phyloP scores from a whole-genome alignment of 306 rosid species.

The Quercus glauca region DNA sequence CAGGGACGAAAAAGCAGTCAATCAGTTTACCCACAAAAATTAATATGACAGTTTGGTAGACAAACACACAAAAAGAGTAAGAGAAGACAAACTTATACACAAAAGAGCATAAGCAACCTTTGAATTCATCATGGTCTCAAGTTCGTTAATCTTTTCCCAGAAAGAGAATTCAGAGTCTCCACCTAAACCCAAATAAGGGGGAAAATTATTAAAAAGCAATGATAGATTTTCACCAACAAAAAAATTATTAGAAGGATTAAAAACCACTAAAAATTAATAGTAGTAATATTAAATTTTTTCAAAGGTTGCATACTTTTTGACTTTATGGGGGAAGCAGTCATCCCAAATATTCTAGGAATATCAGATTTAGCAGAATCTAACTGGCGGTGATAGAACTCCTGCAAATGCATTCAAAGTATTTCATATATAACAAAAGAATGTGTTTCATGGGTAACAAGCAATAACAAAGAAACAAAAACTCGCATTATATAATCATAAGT shows the following conservation, averaged over 20 bases:
- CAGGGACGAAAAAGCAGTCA: not conserved
- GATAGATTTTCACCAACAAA: not conserved
- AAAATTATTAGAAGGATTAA: not conserved
- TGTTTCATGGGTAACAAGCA: constrained; percentile 1
- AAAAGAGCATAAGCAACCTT: constrained; percentile 53
- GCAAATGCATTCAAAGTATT: constrained; percentile 29
- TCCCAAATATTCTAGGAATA: constrained; percentile 82
- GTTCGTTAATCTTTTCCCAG: constrained; percentile 49
- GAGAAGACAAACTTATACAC: not conserved
- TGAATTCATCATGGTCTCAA: constrained; percentile 68
- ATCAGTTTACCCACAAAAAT: not conserved
- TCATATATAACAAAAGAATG: constrained; percentile 11
- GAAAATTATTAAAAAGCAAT: constrained; percentile 11
- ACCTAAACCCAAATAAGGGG: constrained; percentile 34
- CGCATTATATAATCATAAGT: not conserved
- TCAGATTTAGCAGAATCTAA: constrained; percentile 31
- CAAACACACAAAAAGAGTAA: not conserved
- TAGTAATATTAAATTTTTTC: not conserved
- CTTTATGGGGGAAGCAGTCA: constrained; percentile 91
- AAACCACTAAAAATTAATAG: constrained; percentile 1
- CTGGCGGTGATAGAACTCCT: constrained; percentile 76
- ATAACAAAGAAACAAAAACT: constrained; percentile 1
- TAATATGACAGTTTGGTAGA: not conserved
- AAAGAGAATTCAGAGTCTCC: constrained; percentile 37
- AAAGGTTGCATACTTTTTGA: constrained; percentile 55